phyloP scores from a whole-genome alignment of 2,329 filamentous ascomycete genomes.

The Aplosporella prunicola region DNA sequence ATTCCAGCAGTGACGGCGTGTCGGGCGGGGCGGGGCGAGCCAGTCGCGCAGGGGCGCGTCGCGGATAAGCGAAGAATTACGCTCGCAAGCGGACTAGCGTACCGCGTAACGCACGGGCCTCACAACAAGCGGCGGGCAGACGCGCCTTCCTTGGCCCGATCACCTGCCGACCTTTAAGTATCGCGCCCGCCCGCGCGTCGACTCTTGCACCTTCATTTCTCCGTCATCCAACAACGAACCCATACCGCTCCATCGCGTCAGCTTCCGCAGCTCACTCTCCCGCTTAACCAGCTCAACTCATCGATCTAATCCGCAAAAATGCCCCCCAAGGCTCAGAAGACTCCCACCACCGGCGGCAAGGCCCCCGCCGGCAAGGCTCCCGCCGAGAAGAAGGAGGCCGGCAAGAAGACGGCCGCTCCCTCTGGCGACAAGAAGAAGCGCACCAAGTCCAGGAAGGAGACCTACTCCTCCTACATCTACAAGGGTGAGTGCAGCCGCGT shows the following conservation, averaged over 20 bases:
- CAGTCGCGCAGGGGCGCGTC: constrained; percentile 9
- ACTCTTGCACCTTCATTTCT: constrained; percentile 33
- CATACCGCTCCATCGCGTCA: constrained; percentile 14
- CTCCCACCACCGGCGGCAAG: constrained; percentile 89
- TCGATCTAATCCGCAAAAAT: constrained; percentile 48
- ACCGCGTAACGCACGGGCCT: constrained; percentile 20
- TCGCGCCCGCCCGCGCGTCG: constrained; percentile 32
- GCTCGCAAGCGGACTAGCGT: constrained; percentile 8
- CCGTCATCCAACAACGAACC: constrained; percentile 22
- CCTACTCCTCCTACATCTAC: constrained; percentile 99
- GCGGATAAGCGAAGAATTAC: constrained; percentile 6
- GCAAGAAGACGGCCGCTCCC: constrained; percentile 94
- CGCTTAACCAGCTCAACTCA: constrained; percentile 11
- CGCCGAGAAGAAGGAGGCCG: constrained; percentile 98
- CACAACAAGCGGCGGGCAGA: constrained; percentile 14
- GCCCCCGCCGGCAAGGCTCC: constrained; percentile 71
- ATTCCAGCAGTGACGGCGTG: constrained; percentile 3
- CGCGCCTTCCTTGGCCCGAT: constrained; percentile 13
- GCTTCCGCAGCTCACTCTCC: constrained; percentile 16
- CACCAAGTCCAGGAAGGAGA: constrained; percentile 99
- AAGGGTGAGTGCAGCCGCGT: constrained; percentile 60
- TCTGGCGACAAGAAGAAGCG: constrained; percentile 99
- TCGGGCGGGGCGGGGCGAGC: constrained; percentile 5
- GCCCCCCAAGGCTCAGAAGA: constrained; percentile 99
- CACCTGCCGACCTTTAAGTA: constrained; percentile 23